These are phyloP conservation scores for Lotmaria passim DNA, from an alignment of 208 protist genomes.

Conservation along the genomic window DNA sequence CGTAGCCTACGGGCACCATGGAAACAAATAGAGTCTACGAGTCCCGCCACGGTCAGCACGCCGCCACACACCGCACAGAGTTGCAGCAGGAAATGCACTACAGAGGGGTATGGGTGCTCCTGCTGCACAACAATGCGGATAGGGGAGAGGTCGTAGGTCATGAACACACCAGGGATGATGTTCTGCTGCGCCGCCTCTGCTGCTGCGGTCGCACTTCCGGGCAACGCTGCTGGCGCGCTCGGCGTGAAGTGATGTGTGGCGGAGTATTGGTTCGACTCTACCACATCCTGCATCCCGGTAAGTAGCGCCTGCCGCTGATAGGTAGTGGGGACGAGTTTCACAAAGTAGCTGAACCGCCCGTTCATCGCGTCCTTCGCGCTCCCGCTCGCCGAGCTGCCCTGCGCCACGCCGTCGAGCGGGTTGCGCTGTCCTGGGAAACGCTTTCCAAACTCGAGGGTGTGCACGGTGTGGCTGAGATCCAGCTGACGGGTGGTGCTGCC, in stretches of 20 bases:
- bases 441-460: conserved; percentile 83
- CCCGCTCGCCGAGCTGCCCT: conserved; percentile 33
- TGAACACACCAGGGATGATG: conserved; percentile 83
- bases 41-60: conserved; percentile 64
- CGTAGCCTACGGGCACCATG: conserved; percentile 41
- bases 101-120: conserved; percentile 57
- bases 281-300: conserved; percentile 23
- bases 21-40: conserved; percentile 66
- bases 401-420: conserved; percentile 65
- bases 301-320: conserved; percentile 57
- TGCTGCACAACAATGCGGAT: conserved; percentile 70
- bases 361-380: conserved; percentile 43
- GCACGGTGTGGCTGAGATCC: conserved; percentile 83
- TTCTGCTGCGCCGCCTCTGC: background rate
- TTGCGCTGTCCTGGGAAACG: conserved; percentile 76
- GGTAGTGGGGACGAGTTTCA: conserved; percentile 88
- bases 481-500: conserved; percentile 46
- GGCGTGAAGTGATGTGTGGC: conserved; percentile 86
- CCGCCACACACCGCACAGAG: conserved; percentile 72
- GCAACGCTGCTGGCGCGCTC: conserved; percentile 2
- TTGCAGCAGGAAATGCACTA: conserved; percentile 70
- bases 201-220: background rate
- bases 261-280: conserved; percentile 90
- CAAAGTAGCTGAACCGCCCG: conserved; percentile 89
- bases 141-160: conserved; percentile 89